Conservation (phyloP, 2,329 filamentous ascomycete species). For the Orbilia javanica region DNA sequence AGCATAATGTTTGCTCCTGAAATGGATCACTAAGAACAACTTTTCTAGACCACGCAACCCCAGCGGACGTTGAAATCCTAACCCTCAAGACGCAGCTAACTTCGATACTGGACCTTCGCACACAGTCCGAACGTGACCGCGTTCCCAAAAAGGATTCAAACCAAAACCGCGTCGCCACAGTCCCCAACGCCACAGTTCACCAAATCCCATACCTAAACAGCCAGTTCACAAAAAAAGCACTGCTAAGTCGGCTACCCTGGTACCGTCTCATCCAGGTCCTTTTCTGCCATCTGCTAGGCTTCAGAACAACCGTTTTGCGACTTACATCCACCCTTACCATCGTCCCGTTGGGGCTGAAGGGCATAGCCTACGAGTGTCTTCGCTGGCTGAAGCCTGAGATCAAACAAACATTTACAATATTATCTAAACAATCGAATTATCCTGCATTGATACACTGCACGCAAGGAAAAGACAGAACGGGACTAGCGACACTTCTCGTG, state of each 20-base stretch:
- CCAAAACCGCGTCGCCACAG: slow-evolving; percentile 73
- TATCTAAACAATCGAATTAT: slow-evolving; percentile 69
- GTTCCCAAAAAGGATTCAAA: slow-evolving; percentile 55
- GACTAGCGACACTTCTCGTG: slow-evolving; percentile 76
- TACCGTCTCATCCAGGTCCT: slow-evolving; percentile 70
- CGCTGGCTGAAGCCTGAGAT: slow-evolving; percentile 76
- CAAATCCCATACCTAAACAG: slow-evolving; percentile 34
- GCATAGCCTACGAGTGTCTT: slow-evolving; percentile 77
- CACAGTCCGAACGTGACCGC: slow-evolving; percentile 70
- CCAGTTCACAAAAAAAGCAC: slow-evolving; percentile 24
- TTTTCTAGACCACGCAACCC: slow-evolving; percentile 76
- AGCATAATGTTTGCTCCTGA: too few species aligned
- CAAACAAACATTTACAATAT: slow-evolving; percentile 68
- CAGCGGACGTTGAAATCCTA: slow-evolving; percentile 74
- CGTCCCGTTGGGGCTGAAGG: slow-evolving; percentile 77
- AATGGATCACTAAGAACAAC: too few species aligned
- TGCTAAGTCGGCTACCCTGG: slow-evolving; percentile 33
- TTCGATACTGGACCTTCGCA: slow-evolving; percentile 83
- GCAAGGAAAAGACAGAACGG: slow-evolving; percentile 88
- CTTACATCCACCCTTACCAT: slow-evolving; percentile 79
- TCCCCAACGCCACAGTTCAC: slow-evolving; percentile 32
- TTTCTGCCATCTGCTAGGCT: slow-evolving; percentile 74
- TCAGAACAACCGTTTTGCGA: slow-evolving; percentile 76
- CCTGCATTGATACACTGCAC: slow-evolving; percentile 85
- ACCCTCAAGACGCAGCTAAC: slow-evolving; percentile 74